phyloP scores from a whole-genome alignment of 495 filamentous ascomycete species.

The Xylaria curta region DNA sequence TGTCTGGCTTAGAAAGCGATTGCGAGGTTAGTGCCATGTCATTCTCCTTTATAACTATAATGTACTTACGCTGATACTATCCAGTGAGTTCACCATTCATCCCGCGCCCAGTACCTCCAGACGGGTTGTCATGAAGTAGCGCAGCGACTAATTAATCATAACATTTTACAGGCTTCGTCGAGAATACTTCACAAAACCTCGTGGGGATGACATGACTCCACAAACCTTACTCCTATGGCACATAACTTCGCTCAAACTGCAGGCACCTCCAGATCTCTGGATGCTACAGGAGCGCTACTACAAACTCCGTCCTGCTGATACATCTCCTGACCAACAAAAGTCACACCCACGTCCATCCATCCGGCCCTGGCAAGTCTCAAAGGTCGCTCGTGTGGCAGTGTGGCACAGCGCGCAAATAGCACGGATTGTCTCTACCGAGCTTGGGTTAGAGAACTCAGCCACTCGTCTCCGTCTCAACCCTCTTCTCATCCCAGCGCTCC shows the following conservation, averaged over 20 bases:
- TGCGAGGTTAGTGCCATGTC: constrained; percentile 18
- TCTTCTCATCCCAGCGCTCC: constrained; percentile 29
- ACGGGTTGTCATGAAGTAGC: not conserved
- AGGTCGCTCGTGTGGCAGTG: constrained; percentile 25
- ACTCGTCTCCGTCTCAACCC: constrained; percentile 31
- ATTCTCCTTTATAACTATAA: not conserved
- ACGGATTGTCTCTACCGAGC: constrained; percentile 25
- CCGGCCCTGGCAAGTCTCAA: constrained; percentile 28
- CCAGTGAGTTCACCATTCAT: not conserved
- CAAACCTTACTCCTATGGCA: constrained; percentile 37
- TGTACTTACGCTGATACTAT: not conserved
- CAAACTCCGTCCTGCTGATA: not conserved
- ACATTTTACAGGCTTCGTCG: constrained; percentile 6
- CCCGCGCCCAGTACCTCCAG: not conserved
- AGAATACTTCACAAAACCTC: constrained; percentile 19
- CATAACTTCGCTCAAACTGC: constrained; percentile 33
- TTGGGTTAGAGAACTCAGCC: not conserved
- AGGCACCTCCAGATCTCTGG: constrained; percentile 31
- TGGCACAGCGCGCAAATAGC: constrained; percentile 37
- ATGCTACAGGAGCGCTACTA: constrained; percentile 14
- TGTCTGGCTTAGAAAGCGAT: constrained; percentile 28
- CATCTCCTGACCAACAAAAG: constrained; percentile 12
- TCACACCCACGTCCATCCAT: constrained; percentile 14
- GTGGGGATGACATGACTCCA: constrained; percentile 20
- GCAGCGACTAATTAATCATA: not conserved